These are phyloP conservation scores for Saccharomyces mikatae DNA, from an alignment of 805 yeast species.

Conservation along the genomic window DNA sequence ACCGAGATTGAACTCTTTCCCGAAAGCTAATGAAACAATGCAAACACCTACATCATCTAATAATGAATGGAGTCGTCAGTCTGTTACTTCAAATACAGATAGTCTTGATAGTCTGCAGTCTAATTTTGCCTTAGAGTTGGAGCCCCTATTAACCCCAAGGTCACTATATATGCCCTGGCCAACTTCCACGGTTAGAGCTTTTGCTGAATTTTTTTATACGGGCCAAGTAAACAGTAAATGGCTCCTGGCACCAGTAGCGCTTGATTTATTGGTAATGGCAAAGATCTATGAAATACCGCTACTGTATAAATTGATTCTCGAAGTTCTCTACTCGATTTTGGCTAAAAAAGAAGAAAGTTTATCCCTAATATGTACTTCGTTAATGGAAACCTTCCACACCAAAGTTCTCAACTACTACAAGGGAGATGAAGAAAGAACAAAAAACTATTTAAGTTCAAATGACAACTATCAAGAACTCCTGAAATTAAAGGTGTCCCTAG, in stretches of 20 bases:
- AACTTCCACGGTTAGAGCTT: conserved; percentile 52
- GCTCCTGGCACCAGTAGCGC: conserved; percentile 60
- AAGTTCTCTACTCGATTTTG: conserved; percentile 59
- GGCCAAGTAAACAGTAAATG: conserved; percentile 74
- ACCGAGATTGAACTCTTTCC: background rate
- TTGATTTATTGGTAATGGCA: conserved; percentile 55
- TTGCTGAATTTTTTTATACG: conserved; percentile 66
- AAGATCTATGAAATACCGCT: conserved; percentile 63
- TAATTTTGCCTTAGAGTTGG: conserved; percentile 31
- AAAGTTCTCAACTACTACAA: conserved; percentile 14
- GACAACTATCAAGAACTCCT: conserved; percentile 33
- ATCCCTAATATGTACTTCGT: conserved; percentile 18
- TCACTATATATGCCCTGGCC: conserved; percentile 61
- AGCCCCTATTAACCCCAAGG: conserved; percentile 60
- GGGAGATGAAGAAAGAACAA: conserved; percentile 18
- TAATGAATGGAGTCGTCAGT: conserved; percentile 3
- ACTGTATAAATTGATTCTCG: conserved; percentile 59
- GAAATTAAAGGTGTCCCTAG: conserved; percentile 47
- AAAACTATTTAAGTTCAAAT: conserved; percentile 19
- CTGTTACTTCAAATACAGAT: conserved; percentile 7
- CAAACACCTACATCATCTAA: background rate
- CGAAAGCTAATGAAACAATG: background rate
- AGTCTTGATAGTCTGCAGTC: conserved; percentile 15
- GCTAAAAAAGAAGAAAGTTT: conserved; percentile 55
- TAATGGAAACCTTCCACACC: conserved; percentile 19